Conservation (phyloP, 1,284 basidiomycete species). For the Ganoderma resinaceum region DNA sequence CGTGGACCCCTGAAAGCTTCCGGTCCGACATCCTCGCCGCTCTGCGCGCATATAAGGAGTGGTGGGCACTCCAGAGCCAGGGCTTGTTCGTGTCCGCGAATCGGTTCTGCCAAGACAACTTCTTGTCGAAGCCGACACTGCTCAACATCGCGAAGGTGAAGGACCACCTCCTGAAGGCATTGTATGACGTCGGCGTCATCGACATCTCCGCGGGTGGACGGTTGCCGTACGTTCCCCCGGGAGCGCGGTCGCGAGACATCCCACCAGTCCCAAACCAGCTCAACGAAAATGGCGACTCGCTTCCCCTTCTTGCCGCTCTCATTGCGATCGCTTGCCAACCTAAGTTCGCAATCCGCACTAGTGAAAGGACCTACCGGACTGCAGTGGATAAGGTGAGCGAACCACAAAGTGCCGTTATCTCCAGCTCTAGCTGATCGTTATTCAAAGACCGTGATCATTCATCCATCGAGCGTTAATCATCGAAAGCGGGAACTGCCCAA, state of each 20-base stretch:
- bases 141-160: conserved; percentile 88
- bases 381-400: conserved; percentile 81
- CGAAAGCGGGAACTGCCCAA: conserved; percentile 64
- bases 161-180: conserved; percentile 78
- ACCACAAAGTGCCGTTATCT: background rate
- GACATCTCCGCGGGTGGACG: conserved; percentile 77
- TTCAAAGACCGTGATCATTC: conserved; percentile 73
- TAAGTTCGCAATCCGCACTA: conserved; percentile 91
- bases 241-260: conserved; percentile 39
- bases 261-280: conserved; percentile 68
- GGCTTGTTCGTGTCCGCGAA: conserved; percentile 74
- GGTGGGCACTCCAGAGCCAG: conserved; percentile 75
- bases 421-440: conserved; percentile 5
- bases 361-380: conserved; percentile 80
- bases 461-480: conserved; percentile 89
- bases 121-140: conserved; percentile 87
- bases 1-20: conserved; percentile 84
- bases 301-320: conserved; percentile 86
- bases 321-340: conserved; percentile 90
- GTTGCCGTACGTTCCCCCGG: conserved; percentile 32
- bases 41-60: conserved; percentile 84
- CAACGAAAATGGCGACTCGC: conserved; percentile 78
- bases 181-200: conserved; percentile 86
- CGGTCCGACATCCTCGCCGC: conserved; percentile 88
- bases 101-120: conserved; percentile 87